A percentile compares a stretch with the other conserved stretches of the same genome.
These are phyloP conservation scores for Tulasnella sp. DNA, from an alignment of 768 basidiomycete species.

Conservation along the genomic window DNA sequence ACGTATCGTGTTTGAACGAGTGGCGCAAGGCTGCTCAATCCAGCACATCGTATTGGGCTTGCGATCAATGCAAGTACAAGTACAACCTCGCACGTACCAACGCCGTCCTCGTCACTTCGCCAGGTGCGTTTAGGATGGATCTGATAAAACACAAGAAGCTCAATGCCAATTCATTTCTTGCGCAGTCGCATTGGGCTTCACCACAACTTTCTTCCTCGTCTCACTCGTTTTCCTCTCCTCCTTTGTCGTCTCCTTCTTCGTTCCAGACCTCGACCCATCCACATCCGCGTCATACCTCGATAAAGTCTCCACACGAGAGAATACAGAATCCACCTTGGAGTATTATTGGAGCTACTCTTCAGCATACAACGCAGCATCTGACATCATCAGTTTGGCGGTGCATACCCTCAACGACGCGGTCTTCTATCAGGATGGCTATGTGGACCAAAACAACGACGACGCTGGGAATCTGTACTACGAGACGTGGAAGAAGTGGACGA, in stretches of 20 bases:
- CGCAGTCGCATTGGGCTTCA: conserved; percentile 50
- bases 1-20: conserved; percentile 62
- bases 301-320: not conserved
- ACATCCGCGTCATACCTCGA: conserved; percentile 34
- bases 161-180: not conserved
- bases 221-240: conserved; percentile 56
- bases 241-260: conserved; percentile 55
- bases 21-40: conserved; percentile 59
- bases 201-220: conserved; percentile 54
- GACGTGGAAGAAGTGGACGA: not conserved
- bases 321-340: conserved; percentile 28
- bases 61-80: conserved; percentile 67
- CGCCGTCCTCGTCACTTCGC: conserved; percentile 61
- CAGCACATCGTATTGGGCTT: conserved; percentile 62
- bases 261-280: conserved; percentile 36
- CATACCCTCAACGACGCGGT: not conserved
- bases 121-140: conserved; percentile 28
- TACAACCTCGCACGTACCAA: conserved; percentile 67
- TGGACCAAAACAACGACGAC: too few species aligned
- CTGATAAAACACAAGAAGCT: not conserved
- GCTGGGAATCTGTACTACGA: not conserved
- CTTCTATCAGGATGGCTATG: not conserved
- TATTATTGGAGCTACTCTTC: conserved; percentile 39
- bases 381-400: not conserved
- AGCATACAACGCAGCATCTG: conserved; percentile 38